Percentiles rank a stretch among this genome's conserved stretches.
phyloP scores from a whole-genome alignment of 768 basidiomycete species.

The Mycena galericulata region DNA sequence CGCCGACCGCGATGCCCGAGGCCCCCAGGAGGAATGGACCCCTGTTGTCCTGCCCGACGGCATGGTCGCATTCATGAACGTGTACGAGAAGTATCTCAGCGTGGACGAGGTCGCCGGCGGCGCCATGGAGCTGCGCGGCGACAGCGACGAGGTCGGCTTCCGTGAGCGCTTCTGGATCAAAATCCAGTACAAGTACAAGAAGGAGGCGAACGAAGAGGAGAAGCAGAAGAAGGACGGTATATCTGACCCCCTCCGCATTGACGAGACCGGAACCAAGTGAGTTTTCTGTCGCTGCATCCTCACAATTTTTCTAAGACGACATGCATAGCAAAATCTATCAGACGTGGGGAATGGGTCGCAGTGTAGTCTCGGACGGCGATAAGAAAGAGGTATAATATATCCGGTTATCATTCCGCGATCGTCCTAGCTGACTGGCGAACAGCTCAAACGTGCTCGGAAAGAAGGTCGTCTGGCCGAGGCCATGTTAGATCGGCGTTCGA shows the following conservation, averaged over 20 bases:
- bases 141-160: slow-evolving; percentile 89
- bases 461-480: slow-evolving; percentile 87
- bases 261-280: slow-evolving; percentile 83
- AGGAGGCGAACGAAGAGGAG: slow-evolving; percentile 84
- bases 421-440: slow-evolving; percentile 17
- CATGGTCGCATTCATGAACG: slow-evolving; percentile 89
- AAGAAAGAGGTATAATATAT: slow-evolving; percentile 69
- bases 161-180: slow-evolving; percentile 90
- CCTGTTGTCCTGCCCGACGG: slow-evolving; percentile 85
- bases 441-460: slow-evolving; percentile 84
- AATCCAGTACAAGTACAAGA: slow-evolving; percentile 90
- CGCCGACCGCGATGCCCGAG: slow-evolving; percentile 89
- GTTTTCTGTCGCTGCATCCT: slow-evolving; percentile 43
- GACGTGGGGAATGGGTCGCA: slow-evolving; percentile 86
- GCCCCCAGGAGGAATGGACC: slow-evolving; percentile 95
- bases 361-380: slow-evolving; percentile 76
- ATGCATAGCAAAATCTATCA: slow-evolving; percentile 74
- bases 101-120: slow-evolving; percentile 92
- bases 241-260: slow-evolving; percentile 63
- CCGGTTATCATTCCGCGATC: neutral
- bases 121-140: slow-evolving; percentile 79
- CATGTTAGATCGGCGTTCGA: slow-evolving; percentile 81
- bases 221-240: slow-evolving; percentile 76
- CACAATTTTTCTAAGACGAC: slow-evolving; percentile 14
- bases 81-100: slow-evolving; percentile 89